These are phyloP conservation scores for Paecilomyces sp. DNA, from an alignment of 2,329 filamentous ascomycete species.

Conservation along the genomic window DNA sequence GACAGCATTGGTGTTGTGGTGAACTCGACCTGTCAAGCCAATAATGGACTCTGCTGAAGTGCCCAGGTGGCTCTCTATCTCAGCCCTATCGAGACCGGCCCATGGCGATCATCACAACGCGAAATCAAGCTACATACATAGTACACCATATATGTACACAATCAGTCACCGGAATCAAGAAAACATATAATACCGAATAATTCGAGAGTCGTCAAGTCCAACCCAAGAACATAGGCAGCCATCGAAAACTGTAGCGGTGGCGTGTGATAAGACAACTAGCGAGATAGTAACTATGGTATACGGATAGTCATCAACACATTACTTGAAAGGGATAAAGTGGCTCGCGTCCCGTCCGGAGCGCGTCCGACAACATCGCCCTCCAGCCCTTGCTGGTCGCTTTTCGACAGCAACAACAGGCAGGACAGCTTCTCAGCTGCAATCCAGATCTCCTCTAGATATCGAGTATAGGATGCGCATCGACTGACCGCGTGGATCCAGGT, in stretches of 20 bases:
- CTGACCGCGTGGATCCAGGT: not conserved
- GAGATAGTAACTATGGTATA: not conserved
- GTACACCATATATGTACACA: not conserved
- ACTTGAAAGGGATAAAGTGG: slow-evolving; percentile 31
- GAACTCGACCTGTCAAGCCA: not conserved
- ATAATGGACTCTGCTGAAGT: not conserved
- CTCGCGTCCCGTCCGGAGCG: slow-evolving; percentile 15
- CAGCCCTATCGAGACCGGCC: not conserved
- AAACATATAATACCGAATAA: not conserved
- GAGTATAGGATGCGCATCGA: not conserved
- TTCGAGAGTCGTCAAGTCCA: not conserved
- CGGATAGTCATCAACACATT: slow-evolving; percentile 19
- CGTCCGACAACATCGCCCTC: slow-evolving; percentile 6
- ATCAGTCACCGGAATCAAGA: not conserved
- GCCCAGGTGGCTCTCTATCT: not conserved
- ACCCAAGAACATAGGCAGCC: not conserved
- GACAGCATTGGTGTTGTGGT: not conserved
- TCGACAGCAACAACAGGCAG: not conserved
- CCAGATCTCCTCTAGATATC: not conserved
- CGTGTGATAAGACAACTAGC: no score
- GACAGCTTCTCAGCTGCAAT: not conserved
- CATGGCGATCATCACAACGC: not conserved
- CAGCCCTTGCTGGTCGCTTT: slow-evolving; percentile 13
- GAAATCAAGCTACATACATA: not conserved
- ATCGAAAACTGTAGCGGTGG: not conserved